Conservation (phyloP, 2,329 filamentous ascomycete species). For the Leptosphaerulina australis region DNA sequence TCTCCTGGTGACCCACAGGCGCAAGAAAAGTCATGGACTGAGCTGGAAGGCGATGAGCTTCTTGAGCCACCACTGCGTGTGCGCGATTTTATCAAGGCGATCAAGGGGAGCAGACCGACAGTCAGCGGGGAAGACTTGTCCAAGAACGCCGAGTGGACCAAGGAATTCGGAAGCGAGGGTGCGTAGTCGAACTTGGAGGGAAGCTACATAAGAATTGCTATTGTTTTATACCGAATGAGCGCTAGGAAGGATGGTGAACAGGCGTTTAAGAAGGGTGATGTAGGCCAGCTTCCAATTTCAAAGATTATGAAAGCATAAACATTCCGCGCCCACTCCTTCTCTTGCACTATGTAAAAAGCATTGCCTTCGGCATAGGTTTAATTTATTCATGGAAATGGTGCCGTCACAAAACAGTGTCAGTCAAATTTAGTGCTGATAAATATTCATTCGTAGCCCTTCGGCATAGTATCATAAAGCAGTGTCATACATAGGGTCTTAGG, state of each 20-base stretch:
- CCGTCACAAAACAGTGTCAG: too few species aligned
- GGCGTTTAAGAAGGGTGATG: too few species aligned
- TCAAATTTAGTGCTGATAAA: background rate
- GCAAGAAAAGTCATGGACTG: constrained; percentile 91
- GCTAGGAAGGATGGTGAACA: background rate
- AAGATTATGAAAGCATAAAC: too few species aligned
- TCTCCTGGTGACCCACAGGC: constrained; percentile 87
- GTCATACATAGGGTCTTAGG: constrained; percentile 3
- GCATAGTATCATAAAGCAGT: constrained; percentile 29
- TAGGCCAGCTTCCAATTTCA: too few species aligned
- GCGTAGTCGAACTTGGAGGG: constrained; percentile 48
- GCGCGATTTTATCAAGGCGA: constrained; percentile 92
- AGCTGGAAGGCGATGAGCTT: constrained; percentile 81
- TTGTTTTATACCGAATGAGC: constrained; percentile 16
- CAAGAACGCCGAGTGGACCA: constrained; percentile 89
- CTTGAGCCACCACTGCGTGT: constrained; percentile 84
- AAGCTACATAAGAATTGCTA: background rate
- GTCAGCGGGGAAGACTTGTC: constrained; percentile 86
- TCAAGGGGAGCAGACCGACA: constrained; percentile 86
- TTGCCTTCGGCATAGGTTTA: too few species aligned
- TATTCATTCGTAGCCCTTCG: constrained; percentile 19
- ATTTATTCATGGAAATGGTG: too few species aligned
- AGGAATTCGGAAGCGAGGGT: constrained; percentile 94
- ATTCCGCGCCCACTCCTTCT: too few species aligned
- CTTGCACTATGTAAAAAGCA: too few species aligned